phyloP scores from a whole-genome alignment of 352 stramenopile species.

The Phytophthora citrophthora region DNA sequence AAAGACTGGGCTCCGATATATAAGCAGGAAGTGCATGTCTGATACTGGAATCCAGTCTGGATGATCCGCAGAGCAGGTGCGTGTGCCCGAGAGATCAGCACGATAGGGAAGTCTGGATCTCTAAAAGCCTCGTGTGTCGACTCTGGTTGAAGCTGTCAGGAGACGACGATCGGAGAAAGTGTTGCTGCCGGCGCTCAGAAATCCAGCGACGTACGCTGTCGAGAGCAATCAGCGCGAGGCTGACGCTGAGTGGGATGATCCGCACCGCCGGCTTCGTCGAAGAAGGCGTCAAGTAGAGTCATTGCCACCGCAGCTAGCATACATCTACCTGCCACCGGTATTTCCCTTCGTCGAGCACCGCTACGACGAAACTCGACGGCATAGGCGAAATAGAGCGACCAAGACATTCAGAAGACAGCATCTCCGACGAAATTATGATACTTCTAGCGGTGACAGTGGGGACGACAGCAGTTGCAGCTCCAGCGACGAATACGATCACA shows the following conservation, averaged over 20 bases:
- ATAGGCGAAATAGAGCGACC: neutral
- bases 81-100: constrained; percentile 18
- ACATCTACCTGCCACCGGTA: constrained; percentile 28
- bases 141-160: constrained; percentile 12
- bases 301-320: constrained; percentile 15
- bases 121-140: constrained; percentile 7
- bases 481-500: constrained; percentile 14
- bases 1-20: neutral
- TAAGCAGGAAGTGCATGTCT: too few relatives aligned
- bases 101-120: constrained; percentile 29
- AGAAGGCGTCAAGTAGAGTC: constrained; percentile 9
- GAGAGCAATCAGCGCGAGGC: constrained; percentile 24
- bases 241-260: constrained; percentile 16
- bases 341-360: constrained; percentile 1
- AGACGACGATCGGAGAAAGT: constrained; percentile 14
- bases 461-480: constrained; percentile 17
- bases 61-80: constrained; percentile 26
- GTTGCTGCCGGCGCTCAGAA: constrained; percentile 19
- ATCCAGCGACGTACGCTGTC: constrained; percentile 8
- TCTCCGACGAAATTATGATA: constrained; percentile 3
- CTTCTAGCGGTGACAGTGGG: constrained; percentile 9
- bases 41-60: neutral
- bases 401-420: neutral
- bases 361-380: constrained; percentile 8
- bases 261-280: constrained; percentile 11